Percentiles rank a stretch among this genome's conserved stretches.
Evolutionary conservation across 768 basidiomycete species (phyloP).

Genomic region (Paxillus rubicundulus): DNA sequence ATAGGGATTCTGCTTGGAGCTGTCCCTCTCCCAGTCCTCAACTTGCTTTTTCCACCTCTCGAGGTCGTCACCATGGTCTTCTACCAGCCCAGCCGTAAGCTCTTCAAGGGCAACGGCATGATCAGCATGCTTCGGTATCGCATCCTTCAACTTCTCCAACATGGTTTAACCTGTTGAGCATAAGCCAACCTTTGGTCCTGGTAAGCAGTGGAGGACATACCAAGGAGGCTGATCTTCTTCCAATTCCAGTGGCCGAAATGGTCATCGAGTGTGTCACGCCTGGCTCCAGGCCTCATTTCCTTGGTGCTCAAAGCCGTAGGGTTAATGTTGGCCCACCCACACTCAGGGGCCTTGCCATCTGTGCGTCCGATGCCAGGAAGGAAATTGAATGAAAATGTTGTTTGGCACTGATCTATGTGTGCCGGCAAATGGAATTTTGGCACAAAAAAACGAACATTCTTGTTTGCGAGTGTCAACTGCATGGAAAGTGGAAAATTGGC

Average conservation of each 20-base stretch:
- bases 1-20: too few relatives aligned
- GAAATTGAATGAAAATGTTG: slow-evolving; percentile 29
- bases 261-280: slow-evolving; percentile 29
- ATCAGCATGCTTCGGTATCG: too few relatives aligned
- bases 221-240: slow-evolving; percentile 4
- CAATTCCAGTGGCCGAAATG: slow-evolving; percentile 22
- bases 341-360: slow-evolving; percentile 38
- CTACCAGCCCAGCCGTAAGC: too few relatives aligned
- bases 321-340: slow-evolving; percentile 34
- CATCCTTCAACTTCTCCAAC: too few relatives aligned
- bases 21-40: too few relatives aligned
- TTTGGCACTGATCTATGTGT: slow-evolving; percentile 30
- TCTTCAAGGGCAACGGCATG: too few relatives aligned
- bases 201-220: too few relatives aligned
- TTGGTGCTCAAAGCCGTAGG: slow-evolving; percentile 26
- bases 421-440: slow-evolving; percentile 38
- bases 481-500: background rate
- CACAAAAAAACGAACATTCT: slow-evolving; percentile 16
- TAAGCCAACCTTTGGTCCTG: too few relatives aligned
- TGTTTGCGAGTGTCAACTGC: background rate
- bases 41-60: too few relatives aligned
- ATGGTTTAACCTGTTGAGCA: too few relatives aligned
- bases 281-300: slow-evolving; percentile 34
- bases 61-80: too few relatives aligned
- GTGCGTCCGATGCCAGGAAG: slow-evolving; percentile 25